Base-by-base conservation (phyloP, 768 basidiomycete species). In the Collybiopsis confluens region DNA sequence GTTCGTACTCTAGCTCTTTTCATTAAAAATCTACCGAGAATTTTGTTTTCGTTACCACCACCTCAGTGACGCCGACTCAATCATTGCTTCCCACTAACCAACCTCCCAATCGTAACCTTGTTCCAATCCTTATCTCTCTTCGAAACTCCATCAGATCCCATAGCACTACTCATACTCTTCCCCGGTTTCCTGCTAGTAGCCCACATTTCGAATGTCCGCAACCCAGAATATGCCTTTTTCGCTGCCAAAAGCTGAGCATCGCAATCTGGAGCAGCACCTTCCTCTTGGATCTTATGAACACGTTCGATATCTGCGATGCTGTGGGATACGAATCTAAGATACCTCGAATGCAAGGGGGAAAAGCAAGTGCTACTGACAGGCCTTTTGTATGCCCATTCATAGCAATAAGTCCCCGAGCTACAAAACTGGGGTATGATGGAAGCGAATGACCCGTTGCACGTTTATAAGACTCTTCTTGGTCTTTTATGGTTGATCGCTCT, bases 401-500 rank as follows among this genome's bases (percentile, higher is more conserved):
- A 6, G 23, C n/a, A 26, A 58, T 15, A 10, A 63, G 7, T 3
- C 45, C 18, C n/a, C 54, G 38, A 23, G 55, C 62, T 16, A 61
- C 27, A 40, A 63, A 37, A 11, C 33, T 30, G 16, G 60, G 60
- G n/a, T 57, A 51, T 20, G 58, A 47, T 13, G 62, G 59, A n/a
- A 62, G 54, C 1, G 48, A 42, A 24, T 52, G 51, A 1, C 63
- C 64, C 6, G 62, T 64, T 13, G 62, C 64, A 6, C 56, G 51
- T 38, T 55, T 57, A 44, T 64, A 64, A 21, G 56, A 21, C 7
- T 48, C 63, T 35, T 64, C 54, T 53, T 63, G 65, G 23, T 64
- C 59, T 6, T 45, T 18, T 35, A 64, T 61, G 1, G 71, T 72
- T 20, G 59, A 58, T 4, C 61, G 61, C 47, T 72, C 69, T 2